phyloP scores from a whole-genome alignment of 2,329 filamentous ascomycete species.

The Ophiosphaerella narmari region DNA sequence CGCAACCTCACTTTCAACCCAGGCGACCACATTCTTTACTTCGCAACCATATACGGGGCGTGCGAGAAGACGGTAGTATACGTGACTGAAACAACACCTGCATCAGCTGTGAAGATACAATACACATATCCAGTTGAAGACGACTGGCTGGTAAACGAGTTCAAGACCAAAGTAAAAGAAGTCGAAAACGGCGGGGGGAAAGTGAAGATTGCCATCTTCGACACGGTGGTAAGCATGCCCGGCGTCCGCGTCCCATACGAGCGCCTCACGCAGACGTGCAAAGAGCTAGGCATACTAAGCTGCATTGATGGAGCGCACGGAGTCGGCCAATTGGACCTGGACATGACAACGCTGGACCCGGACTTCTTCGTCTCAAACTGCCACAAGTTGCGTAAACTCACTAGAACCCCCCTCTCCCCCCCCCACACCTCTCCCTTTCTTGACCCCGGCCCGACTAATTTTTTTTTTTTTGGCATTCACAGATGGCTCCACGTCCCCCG shows the following conservation, averaged over 20 bases:
- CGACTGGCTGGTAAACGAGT: constrained; percentile 64
- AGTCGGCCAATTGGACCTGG: constrained; percentile 75
- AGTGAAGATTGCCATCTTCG: constrained; percentile 73
- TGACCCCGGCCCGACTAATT: no score
- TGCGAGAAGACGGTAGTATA: constrained; percentile 76
- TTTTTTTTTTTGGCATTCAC: not conserved
- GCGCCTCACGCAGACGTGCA: constrained; percentile 66
- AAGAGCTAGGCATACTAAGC: constrained; percentile 69
- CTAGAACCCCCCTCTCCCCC: not conserved
- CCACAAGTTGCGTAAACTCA: constrained; percentile 31
- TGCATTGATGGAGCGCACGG: constrained; percentile 85
- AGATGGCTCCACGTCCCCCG: constrained; percentile 83
- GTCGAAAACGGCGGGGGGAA: constrained; percentile 62
- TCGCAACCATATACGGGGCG: constrained; percentile 77
- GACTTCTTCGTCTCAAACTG: constrained; percentile 89
- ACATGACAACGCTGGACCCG: constrained; percentile 69
- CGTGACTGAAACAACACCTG: constrained; percentile 68
- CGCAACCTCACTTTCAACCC: constrained; percentile 70
- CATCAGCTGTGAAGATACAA: constrained; percentile 58
- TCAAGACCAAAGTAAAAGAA: constrained; percentile 62
- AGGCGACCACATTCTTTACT: constrained; percentile 79
- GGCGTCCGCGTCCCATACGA: constrained; percentile 82
- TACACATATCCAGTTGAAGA: constrained; percentile 74
- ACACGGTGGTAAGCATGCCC: constrained; percentile 78
- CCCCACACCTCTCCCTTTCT: not conserved